A percentile compares a stretch with the other conserved stretches of the same genome.
Conservation (phyloP, 2,329 filamentous ascomycete genomes). For the Cryoendolithus antarcticus region DNA sequence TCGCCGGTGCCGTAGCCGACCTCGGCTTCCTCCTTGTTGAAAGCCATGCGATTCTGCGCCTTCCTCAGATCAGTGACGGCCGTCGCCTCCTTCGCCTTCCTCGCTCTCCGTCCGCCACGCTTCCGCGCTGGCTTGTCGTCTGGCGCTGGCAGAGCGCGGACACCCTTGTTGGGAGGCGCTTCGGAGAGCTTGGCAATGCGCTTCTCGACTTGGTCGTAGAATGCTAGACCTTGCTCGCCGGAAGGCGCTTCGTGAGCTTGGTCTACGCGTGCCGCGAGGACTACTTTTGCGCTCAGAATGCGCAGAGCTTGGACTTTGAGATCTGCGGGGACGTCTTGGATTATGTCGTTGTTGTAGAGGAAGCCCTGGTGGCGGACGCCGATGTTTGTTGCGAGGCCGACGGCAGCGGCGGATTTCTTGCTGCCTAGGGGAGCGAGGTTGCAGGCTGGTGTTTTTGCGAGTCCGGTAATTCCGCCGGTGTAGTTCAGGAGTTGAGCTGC, state of each 20-base stretch:
- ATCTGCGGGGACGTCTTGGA: conserved; percentile 71
- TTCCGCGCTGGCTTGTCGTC: conserved; percentile 93
- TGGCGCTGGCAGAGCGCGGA: conserved; percentile 74
- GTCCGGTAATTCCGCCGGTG: conserved; percentile 72
- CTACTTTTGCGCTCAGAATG: conserved; percentile 84
- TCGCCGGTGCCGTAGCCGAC: conserved; percentile 82
- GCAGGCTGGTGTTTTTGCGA: conserved; percentile 86
- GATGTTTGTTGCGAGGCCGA: conserved; percentile 80
- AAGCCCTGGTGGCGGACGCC: conserved; percentile 86
- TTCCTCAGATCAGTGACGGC: conserved; percentile 96
- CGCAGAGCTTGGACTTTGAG: conserved; percentile 89
- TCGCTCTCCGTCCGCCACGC: conserved; percentile 74
- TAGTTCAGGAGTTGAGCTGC: conserved; percentile 95
- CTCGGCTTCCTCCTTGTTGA: conserved; percentile 90
- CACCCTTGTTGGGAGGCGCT: conserved; percentile 77
- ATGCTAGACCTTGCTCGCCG: conserved; percentile 68
- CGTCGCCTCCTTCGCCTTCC: conserved; percentile 91
- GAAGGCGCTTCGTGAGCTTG: conserved; percentile 70
- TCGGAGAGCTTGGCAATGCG: conserved; percentile 88
- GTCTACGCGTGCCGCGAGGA: conserved; percentile 86
- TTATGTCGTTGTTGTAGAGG: conserved; percentile 82
- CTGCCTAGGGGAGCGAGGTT: conserved; percentile 86
- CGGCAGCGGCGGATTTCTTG: conserved; percentile 64
- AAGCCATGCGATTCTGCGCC: conserved; percentile 89
- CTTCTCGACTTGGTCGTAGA: conserved; percentile 74